Evolutionary conservation across 2,329 filamentous ascomycete species (phyloP).

Genomic region (Bimuria novae-zelandiae): DNA sequence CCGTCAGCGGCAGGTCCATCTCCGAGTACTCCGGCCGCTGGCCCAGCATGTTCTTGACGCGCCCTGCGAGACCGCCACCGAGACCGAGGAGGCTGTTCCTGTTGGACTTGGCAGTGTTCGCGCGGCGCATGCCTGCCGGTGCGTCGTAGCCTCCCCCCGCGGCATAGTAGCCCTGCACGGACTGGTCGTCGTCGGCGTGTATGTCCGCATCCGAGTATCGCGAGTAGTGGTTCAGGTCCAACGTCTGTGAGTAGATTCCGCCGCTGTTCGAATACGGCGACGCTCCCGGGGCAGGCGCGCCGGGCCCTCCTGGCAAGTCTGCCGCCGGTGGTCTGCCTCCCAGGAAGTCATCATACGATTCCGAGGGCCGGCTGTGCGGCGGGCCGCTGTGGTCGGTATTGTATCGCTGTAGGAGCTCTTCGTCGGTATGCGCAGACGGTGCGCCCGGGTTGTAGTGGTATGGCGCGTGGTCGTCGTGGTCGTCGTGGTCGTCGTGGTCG

Average conservation of each 20-base stretch:
- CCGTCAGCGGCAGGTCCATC: constrained; percentile 95
- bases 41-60: constrained; percentile 86
- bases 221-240: constrained; percentile 84
- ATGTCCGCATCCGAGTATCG: constrained; percentile 91
- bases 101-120: constrained; percentile 66
- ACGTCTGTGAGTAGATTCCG: constrained; percentile 71
- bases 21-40: constrained; percentile 89
- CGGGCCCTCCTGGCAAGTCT: constrained; percentile 52
- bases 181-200: constrained; percentile 75
- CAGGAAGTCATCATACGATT: constrained; percentile 94
- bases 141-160: constrained; percentile 64
- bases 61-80: constrained; percentile 84
- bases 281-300: constrained; percentile 42
- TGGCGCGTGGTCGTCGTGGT: constrained; percentile 68
- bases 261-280: constrained; percentile 43
- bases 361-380: constrained; percentile 73
- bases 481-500: constrained; percentile 57
- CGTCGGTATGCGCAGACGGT: constrained; percentile 77
- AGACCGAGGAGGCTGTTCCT: constrained; percentile 87
- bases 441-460: constrained; percentile 75
- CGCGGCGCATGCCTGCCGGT: constrained; percentile 51
- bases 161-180: constrained; percentile 76
- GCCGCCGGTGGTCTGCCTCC: constrained; percentile 59
- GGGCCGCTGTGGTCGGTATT: constrained; percentile 69
- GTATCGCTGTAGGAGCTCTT: constrained; percentile 77